phyloP scores from a whole-genome alignment of 2,329 filamentous ascomycete species.

The Phoma sp. region DNA sequence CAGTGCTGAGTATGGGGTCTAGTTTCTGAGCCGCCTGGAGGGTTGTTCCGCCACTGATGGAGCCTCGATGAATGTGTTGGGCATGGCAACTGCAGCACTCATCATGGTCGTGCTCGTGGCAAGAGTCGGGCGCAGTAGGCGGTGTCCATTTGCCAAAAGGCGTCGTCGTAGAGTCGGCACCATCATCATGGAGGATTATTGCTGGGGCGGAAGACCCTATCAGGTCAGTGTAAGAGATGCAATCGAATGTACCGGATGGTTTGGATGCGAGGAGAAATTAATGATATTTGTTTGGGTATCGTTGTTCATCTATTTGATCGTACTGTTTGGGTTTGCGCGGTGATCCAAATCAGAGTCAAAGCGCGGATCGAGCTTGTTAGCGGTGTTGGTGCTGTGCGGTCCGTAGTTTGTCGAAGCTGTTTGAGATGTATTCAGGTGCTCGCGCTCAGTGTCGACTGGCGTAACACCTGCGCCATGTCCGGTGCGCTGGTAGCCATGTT shows the following conservation, averaged over 20 bases:
- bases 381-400: conserved; percentile 38
- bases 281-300: conserved; percentile 17
- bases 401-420: conserved; percentile 39
- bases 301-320: conserved; percentile 23
- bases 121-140: background rate
- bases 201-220: conserved; percentile 3
- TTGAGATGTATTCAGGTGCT: conserved; percentile 29
- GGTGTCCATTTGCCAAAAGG: background rate
- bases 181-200: conserved; percentile 10
- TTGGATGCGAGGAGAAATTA: background rate
- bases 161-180: conserved; percentile 4
- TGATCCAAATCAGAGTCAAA: conserved; percentile 39
- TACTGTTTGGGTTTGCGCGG: conserved; percentile 30
- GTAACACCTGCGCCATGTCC: conserved; percentile 39
- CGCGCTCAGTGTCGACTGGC: conserved; percentile 33
- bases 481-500: conserved; percentile 41
- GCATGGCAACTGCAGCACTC: conserved; percentile 7
- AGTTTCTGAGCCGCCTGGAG: conserved; percentile 22
- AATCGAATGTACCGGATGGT: conserved; percentile 13
- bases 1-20: conserved; percentile 18
- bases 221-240: conserved; percentile 10
- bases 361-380: conserved; percentile 42
- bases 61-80: conserved; percentile 24
- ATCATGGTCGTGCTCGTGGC: conserved; percentile 2
- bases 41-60: conserved; percentile 11